A percentile compares a stretch with the other conserved stretches of the same genome.
Evolutionary conservation across 495 filamentous ascomycete genomes (phyloP).

Genomic region (Penicillium cataractarum): DNA sequence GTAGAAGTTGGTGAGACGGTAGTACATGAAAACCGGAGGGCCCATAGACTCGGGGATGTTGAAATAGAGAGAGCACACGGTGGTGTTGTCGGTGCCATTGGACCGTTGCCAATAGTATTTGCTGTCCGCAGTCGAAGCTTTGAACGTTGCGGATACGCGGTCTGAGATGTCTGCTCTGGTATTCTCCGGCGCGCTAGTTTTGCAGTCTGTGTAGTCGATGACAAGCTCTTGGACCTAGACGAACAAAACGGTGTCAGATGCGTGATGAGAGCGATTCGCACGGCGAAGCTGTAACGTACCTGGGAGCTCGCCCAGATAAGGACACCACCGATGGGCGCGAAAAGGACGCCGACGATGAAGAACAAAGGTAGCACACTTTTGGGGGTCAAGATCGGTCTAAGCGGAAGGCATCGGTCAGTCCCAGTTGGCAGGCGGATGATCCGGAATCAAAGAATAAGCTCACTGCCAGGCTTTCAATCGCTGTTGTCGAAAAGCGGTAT

Average conservation of each 20-base stretch:
- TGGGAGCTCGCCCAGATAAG: constrained; percentile 80
- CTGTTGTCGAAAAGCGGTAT: constrained; percentile 92
- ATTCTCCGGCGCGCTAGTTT: constrained; percentile 47
- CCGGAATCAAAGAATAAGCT: constrained; percentile 32
- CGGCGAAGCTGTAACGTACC: constrained; percentile 40
- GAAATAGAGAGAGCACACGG: constrained; percentile 71
- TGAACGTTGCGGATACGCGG: constrained; percentile 69
- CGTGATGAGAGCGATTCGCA: background rate
- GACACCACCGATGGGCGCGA: constrained; percentile 84
- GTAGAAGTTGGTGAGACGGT: constrained; percentile 96
- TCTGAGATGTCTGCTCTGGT: constrained; percentile 45
- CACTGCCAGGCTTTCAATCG: constrained; percentile 94
- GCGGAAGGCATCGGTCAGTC: constrained; percentile 10
- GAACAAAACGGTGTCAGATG: constrained; percentile 16
- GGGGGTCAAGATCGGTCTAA: constrained; percentile 86
- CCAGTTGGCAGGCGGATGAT: background rate
- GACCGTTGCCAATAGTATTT: constrained; percentile 29
- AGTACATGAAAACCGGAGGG: constrained; percentile 87
- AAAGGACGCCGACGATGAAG: constrained; percentile 82
- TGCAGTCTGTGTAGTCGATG: constrained; percentile 88
- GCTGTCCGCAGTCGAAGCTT: constrained; percentile 34
- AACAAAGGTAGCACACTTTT: constrained; percentile 92
- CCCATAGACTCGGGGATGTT: constrained; percentile 74
- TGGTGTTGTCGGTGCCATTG: constrained; percentile 25
- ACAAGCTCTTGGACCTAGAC: constrained; percentile 82